Percentiles rank a stretch among this genome's conserved stretches.
phyloP scores from a whole-genome alignment of 2,329 filamentous ascomycete genomes.

The Colletotrichum lentis region DNA sequence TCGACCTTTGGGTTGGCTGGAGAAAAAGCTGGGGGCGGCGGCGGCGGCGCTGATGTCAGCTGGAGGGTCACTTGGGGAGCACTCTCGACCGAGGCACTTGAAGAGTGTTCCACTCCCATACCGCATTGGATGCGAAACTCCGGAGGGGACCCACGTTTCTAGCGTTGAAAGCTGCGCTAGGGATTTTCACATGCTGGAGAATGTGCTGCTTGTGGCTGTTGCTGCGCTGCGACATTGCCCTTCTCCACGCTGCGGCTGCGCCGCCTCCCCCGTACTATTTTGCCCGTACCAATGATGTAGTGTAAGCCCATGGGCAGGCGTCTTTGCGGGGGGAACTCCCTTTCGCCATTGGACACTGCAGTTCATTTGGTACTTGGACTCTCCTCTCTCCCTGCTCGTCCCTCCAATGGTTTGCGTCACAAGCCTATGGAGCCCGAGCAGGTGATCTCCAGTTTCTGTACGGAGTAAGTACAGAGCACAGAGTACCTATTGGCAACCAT shows the following conservation, averaged over 20 bases:
- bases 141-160: slow-evolving; percentile 8
- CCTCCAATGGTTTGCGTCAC: slow-evolving; percentile 27
- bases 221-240: slow-evolving; percentile 12
- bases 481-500: too few species aligned
- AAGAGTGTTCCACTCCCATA: slow-evolving; percentile 16
- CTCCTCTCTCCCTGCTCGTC: background rate
- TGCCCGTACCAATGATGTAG: too few species aligned
- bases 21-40: slow-evolving; percentile 5
- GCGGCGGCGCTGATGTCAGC: slow-evolving; percentile 36
- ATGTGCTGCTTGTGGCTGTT: slow-evolving; percentile 7
- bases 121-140: slow-evolving; percentile 34
- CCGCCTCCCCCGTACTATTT: slow-evolving; percentile 30
- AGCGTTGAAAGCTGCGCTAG: background rate
- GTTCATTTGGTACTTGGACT: background rate
- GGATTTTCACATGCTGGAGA: slow-evolving; percentile 34
- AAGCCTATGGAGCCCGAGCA: slow-evolving; percentile 18
- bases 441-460: slow-evolving; percentile 18
- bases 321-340: slow-evolving; percentile 26
- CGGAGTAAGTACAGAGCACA: too few species aligned
- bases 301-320: background rate
- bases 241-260: slow-evolving; percentile 11
- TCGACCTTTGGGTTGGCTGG: background rate
- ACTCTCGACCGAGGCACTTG: slow-evolving; percentile 33
- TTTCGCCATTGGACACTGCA: slow-evolving; percentile 10
- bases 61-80: slow-evolving; percentile 10